Percentiles rank a stretch among this genome's conserved stretches.
Evolutionary conservation across 352 stramenopile genomes (phyloP).

Genomic region (Lagenidium sp.): DNA sequence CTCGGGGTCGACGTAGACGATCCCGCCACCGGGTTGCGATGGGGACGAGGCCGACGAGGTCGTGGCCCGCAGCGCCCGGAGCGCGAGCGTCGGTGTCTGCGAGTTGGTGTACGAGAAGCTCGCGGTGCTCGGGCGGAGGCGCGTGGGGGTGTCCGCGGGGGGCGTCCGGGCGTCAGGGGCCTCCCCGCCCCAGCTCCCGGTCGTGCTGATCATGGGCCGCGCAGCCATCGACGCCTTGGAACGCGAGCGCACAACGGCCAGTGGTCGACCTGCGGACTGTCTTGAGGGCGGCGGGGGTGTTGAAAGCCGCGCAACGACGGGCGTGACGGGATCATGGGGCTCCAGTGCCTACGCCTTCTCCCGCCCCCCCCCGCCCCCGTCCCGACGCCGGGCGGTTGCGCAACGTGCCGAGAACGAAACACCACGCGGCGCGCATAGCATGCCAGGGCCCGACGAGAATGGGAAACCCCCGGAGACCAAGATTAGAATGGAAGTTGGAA

Average conservation of each 20-base stretch:
- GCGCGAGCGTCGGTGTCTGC: slow-evolving; percentile 9
- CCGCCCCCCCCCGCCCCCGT: no score
- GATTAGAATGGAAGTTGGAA: no score
- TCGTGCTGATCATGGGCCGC: slow-evolving; percentile 13
- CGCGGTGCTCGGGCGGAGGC: neutral
- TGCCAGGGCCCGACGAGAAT: no score
- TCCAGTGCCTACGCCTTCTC: no score
- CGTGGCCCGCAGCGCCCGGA: slow-evolving; percentile 8
- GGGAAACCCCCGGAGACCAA: no score
- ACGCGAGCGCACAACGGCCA: neutral
- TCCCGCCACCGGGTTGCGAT: neutral
- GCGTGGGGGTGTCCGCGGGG: slow-evolving; percentile 4
- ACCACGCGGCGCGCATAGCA: no score
- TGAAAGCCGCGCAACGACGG: no score
- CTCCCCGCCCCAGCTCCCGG: neutral
- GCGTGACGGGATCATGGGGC: no score
- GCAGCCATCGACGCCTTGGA: slow-evolving; percentile 13
- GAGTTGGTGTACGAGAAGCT: slow-evolving; percentile 16
- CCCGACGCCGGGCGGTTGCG: no score
- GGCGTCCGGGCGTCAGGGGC: slow-evolving; percentile 1
- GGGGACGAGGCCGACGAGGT: no score
- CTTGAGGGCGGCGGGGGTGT: no score
- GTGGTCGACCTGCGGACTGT: neutral
- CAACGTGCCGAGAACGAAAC: no score
- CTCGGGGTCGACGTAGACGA: neutral